phyloP scores from a whole-genome alignment of 352 stramenopile genomes.

The Phytopythium mirpurense region DNA sequence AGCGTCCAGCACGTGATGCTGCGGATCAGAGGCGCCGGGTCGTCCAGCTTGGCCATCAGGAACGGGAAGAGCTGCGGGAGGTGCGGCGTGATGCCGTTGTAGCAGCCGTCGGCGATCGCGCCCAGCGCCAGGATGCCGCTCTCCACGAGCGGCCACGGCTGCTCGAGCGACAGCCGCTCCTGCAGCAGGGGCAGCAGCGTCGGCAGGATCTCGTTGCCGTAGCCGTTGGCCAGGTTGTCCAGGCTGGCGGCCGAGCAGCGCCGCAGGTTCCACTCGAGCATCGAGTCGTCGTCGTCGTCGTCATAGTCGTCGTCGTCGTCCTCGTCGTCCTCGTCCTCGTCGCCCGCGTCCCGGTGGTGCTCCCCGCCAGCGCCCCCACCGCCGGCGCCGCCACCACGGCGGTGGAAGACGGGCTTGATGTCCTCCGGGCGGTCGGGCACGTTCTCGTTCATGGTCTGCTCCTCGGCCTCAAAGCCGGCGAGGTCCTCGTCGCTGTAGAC shows the following conservation, averaged over 20 bases:
- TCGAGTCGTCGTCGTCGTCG: slow-evolving; percentile 88
- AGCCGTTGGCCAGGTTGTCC: slow-evolving; percentile 92
- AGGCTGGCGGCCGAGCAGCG: slow-evolving; percentile 93
- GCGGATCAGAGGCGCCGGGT: slow-evolving; percentile 85
- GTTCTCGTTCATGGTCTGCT: slow-evolving; percentile 82
- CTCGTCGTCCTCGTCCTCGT: slow-evolving; percentile 66
- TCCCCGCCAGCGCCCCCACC: slow-evolving; percentile 20
- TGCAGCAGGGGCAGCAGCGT: slow-evolving; percentile 90
- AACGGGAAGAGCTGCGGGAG: slow-evolving; percentile 93
- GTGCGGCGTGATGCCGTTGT: slow-evolving; percentile 90
- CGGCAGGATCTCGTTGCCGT: slow-evolving; percentile 92
- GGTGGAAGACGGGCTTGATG: slow-evolving; percentile 88
- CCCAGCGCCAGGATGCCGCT: slow-evolving; percentile 94
- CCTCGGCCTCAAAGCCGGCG: slow-evolving; percentile 86
- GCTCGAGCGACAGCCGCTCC: slow-evolving; percentile 83
- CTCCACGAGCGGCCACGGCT: slow-evolving; percentile 93
- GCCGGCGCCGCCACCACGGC: slow-evolving; percentile 29
- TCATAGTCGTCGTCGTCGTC: slow-evolving; percentile 90
- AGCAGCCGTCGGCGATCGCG: slow-evolving; percentile 92
- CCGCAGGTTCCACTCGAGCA: slow-evolving; percentile 94
- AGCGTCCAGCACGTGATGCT: slow-evolving; percentile 95
- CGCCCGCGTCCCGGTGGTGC: slow-evolving; percentile 17
- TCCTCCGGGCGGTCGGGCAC: slow-evolving; percentile 89
- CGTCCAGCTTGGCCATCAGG: slow-evolving; percentile 90
- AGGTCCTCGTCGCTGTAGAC: slow-evolving; percentile 95